Percentiles rank a stretch among this genome's conserved stretches.
Conservation (phyloP, 805 yeast genomes). For the Isabelozyma pseudorhagii region DNA sequence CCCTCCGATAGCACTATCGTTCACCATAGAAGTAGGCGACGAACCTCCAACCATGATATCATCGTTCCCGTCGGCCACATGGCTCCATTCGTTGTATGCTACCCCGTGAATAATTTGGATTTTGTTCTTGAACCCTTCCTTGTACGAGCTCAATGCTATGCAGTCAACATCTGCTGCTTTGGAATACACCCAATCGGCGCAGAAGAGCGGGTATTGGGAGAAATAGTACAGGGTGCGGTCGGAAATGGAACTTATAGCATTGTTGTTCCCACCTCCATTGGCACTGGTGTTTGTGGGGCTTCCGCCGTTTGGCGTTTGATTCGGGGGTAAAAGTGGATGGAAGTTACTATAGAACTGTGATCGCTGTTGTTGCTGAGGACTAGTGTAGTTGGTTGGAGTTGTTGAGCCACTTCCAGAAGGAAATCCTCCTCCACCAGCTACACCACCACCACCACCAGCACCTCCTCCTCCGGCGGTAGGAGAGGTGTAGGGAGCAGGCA, state of each 20-base stretch:
- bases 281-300: background rate
- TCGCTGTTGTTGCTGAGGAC: conserved; percentile 8
- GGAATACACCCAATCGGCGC: conserved; percentile 31
- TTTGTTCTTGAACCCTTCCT: conserved; percentile 73
- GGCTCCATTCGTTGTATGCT: conserved; percentile 8
- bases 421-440: background rate
- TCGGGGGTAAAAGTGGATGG: conserved; percentile 11
- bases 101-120: conserved; percentile 46
- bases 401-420: background rate
- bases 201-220: conserved; percentile 29
- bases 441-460: background rate
- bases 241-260: background rate
- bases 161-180: conserved; percentile 35
- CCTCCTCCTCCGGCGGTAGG: background rate
- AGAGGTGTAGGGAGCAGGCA: background rate
- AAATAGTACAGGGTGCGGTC: conserved; percentile 21
- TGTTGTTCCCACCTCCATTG: background rate
- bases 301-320: background rate
- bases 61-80: background rate
- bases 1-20: conserved; percentile 15
- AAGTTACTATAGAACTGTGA: conserved; percentile 5
- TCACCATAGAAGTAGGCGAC: background rate
- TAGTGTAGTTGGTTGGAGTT: conserved; percentile 1
- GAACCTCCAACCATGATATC: background rate
- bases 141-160: conserved; percentile 70